Conservation (phyloP, 1,284 basidiomycete species). For the Uromyces viciae-fabae region DNA sequence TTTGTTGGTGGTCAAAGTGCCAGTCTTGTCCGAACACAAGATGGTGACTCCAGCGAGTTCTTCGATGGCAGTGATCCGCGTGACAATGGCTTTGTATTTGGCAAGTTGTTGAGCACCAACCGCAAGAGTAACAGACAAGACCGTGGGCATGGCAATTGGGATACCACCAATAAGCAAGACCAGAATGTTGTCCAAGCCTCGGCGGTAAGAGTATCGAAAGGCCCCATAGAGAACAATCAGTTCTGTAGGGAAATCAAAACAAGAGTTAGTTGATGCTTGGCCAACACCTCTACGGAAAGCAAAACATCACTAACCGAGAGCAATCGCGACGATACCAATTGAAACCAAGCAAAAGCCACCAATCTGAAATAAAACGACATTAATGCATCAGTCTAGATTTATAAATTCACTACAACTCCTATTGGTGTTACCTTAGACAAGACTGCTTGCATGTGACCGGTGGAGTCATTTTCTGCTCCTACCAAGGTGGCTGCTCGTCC, state of each 20-base stretch:
- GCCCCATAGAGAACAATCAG: conserved; percentile 82
- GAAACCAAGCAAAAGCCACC: conserved; percentile 90
- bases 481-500: conserved; percentile 82
- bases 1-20: conserved; percentile 91
- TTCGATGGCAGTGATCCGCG: conserved; percentile 95
- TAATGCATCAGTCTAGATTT: conserved; percentile 94
- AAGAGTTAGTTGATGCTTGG: background rate
- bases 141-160: conserved; percentile 94
- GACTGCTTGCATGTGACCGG: conserved; percentile 98
- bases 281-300: background rate
- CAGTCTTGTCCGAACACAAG: conserved; percentile 94
- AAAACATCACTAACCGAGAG: conserved; percentile 39
- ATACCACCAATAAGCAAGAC: conserved; percentile 98
- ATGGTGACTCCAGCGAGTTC: conserved; percentile 95
- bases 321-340: conserved; percentile 60
- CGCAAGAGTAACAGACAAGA: conserved; percentile 90
- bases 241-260: conserved; percentile 61
- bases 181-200: conserved; percentile 90
- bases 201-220: conserved; percentile 82
- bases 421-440: conserved; percentile 84
- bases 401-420: too few species aligned
- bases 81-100: conserved; percentile 97
- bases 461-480: conserved; percentile 92
- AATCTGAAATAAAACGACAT: conserved; percentile 88
- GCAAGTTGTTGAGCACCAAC: conserved; percentile 96